These are phyloP conservation scores for Penicillium hesseltinei DNA, from an alignment of 2,329 filamentous ascomycete species.

Conservation along the genomic window DNA sequence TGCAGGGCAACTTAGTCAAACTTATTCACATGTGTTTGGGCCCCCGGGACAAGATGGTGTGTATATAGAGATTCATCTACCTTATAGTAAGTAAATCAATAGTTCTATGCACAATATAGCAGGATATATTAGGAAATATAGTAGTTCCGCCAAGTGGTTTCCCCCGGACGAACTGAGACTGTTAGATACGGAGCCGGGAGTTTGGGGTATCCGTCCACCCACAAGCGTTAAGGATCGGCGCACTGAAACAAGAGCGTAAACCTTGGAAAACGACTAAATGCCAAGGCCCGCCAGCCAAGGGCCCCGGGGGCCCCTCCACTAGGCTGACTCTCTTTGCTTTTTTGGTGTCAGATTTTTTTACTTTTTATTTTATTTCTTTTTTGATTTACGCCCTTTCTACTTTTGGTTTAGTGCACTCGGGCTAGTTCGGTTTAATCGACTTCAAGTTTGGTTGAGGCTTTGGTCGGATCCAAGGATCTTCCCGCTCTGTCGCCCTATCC, in stretches of 20 bases:
- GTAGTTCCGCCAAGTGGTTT: neutral
- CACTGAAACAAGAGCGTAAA: slow-evolving; percentile 18
- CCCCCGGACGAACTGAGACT: slow-evolving; percentile 6
- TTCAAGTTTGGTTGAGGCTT: neutral
- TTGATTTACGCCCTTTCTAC: neutral
- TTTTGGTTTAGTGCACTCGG: neutral
- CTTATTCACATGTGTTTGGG: neutral
- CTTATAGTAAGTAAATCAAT: neutral
- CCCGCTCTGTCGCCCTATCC: neutral
- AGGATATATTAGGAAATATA: neutral
- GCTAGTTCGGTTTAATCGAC: neutral
- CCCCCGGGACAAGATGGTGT: neutral
- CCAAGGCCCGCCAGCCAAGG: slow-evolving; percentile 6
- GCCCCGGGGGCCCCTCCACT: slow-evolving; percentile 7
- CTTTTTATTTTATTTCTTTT: neutral
- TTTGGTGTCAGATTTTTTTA: neutral
- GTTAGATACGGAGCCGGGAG: neutral
- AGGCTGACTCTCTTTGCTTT: slow-evolving; percentile 14
- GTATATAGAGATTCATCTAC: neutral
- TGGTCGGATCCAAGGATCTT: neutral
- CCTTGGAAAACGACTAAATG: neutral
- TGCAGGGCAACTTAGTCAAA: neutral
- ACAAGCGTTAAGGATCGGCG: slow-evolving; percentile 7
- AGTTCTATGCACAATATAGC: neutral
- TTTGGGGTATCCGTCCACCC: neutral